Evolutionary conservation across 768 basidiomycete species (phyloP).

Genomic region (Trametopsis cervina): DNA sequence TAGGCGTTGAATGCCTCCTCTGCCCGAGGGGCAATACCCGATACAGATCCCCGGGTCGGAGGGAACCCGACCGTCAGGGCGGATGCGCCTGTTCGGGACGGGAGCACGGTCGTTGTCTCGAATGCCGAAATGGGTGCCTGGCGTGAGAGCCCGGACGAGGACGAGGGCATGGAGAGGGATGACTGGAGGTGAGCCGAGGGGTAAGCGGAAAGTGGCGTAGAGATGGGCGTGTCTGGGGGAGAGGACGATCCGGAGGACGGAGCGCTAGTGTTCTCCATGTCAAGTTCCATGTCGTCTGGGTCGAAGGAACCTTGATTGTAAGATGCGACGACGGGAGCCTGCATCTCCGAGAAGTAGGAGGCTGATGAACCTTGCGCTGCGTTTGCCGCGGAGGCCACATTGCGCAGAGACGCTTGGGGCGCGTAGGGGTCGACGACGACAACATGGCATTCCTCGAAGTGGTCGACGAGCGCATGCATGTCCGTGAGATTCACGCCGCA

Average conservation of each 20-base stretch:
- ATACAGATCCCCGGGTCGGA: constrained; percentile 24
- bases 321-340: constrained; percentile 18
- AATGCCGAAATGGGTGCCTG: constrained; percentile 41
- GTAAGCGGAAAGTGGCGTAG: constrained; percentile 33
- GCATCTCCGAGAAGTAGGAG: constrained; percentile 19
- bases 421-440: constrained; percentile 51
- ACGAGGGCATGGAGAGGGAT: constrained; percentile 25
- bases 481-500: constrained; percentile 76
- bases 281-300: constrained; percentile 79
- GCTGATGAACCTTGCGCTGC: constrained; percentile 8
- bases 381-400: constrained; percentile 7
- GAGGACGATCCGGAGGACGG: constrained; percentile 30
- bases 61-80: constrained; percentile 30
- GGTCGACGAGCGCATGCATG: constrained; percentile 80
- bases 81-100: constrained; percentile 31
- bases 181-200: constrained; percentile 23
- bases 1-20: constrained; percentile 63
- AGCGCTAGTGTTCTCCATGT: constrained; percentile 39
- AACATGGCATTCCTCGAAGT: constrained; percentile 89
- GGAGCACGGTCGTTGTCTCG: constrained; percentile 48
- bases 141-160: constrained; percentile 19
- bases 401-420: constrained; percentile 14
- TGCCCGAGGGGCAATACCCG: constrained; percentile 23
- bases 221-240: constrained; percentile 38
- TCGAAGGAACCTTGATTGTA: constrained; percentile 47